phyloP scores from a whole-genome alignment of 2,329 filamentous ascomycete genomes.

The Tetracladium maxilliforme region DNA sequence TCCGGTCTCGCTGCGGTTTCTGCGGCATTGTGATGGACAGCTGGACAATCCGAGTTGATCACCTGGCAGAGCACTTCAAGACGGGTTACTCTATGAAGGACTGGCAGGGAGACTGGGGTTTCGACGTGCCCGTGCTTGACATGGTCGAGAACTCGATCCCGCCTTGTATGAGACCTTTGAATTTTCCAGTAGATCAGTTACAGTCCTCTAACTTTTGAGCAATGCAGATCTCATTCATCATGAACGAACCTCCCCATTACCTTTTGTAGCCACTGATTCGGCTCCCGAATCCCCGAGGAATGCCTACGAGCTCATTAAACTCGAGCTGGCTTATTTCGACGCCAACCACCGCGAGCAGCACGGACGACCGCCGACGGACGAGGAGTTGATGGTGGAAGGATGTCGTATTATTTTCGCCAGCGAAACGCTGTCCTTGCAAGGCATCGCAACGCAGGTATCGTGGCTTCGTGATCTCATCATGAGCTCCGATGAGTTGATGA shows the following conservation, averaged over 20 bases:
- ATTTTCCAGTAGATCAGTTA: no score
- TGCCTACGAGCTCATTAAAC: conserved; percentile 46
- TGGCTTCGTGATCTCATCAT: conserved; percentile 48
- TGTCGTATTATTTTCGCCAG: conserved; percentile 40
- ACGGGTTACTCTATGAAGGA: conserved; percentile 50
- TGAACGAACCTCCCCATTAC: conserved; percentile 40
- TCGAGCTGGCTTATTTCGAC: conserved; percentile 38
- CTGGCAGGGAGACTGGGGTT: conserved; percentile 59
- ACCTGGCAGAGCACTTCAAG: conserved; percentile 55
- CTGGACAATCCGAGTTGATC: conserved; percentile 45
- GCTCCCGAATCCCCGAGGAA: conserved; percentile 32
- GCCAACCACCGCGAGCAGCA: conserved; percentile 25
- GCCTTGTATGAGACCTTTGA: no score
- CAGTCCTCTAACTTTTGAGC: conserved; percentile 13
- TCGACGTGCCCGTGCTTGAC: conserved; percentile 42
- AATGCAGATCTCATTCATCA: conserved; percentile 44
- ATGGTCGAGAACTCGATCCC: conserved; percentile 54
- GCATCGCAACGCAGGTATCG: conserved; percentile 21
- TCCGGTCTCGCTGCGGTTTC: conserved; percentile 50
- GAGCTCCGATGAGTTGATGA: conserved; percentile 23
- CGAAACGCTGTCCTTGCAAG: conserved; percentile 27
- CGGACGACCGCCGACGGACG: conserved; percentile 27
- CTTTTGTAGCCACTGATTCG: conserved; percentile 30
- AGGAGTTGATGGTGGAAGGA: conserved; percentile 41
- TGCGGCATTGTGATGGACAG: conserved; percentile 46